These are phyloP conservation scores for Acacia pycnantha DNA, from an alignment of 331 rosid genomes.

Conservation along the genomic window DNA sequence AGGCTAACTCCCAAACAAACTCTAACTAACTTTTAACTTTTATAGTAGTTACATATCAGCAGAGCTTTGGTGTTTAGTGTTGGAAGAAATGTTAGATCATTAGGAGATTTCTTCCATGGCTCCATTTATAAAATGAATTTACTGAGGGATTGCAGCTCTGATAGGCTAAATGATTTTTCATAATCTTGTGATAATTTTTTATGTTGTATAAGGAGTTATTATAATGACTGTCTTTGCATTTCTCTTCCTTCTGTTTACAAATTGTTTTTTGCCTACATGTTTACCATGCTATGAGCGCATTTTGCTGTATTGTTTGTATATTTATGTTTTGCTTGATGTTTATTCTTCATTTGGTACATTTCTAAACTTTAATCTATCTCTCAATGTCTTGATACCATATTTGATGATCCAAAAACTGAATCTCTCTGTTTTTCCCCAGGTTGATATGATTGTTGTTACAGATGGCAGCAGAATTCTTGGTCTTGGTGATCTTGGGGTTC, in stretches of 20 bases:
- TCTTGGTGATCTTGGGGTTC: slow-evolving; percentile 99
- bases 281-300: neutral
- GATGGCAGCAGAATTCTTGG: slow-evolving; percentile 99
- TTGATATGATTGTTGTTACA: slow-evolving; percentile 98
- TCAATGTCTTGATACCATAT: neutral
- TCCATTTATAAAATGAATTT: neutral
- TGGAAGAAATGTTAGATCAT: neutral
- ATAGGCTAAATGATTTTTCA: neutral
- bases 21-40: too few species aligned
- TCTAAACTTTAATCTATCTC: slow-evolving; percentile 6
- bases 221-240: neutral
- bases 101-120: neutral
- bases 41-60: too few species aligned
- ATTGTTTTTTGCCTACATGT: neutral
- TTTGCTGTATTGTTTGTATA: neutral
- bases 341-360: neutral
- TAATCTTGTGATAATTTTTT: neutral
- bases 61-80: neutral
- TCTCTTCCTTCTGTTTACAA: neutral
- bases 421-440: slow-evolving; percentile 53
- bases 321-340: neutral
- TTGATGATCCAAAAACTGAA: neutral
- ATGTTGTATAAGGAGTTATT: neutral
- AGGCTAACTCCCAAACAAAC: too few species aligned
- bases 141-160: neutral